Evolutionary conservation across 306 rosid species (phyloP).

Genomic region (Prinsepia uniflora): DNA sequence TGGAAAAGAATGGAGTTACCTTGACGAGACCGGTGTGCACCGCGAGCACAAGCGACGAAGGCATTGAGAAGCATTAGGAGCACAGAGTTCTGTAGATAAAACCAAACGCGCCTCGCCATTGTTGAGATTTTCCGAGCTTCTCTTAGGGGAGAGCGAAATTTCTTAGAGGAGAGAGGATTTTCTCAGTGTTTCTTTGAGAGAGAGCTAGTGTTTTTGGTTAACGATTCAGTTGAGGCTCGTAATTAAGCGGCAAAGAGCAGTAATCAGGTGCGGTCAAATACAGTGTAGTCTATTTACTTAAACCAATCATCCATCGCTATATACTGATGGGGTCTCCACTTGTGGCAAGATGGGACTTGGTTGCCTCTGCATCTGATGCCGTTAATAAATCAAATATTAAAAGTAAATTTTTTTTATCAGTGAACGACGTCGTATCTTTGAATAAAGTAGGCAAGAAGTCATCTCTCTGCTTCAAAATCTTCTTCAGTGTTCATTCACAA

Average conservation of each 20-base stretch:
- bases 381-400: not conserved
- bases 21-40: conserved; percentile 13
- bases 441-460: not conserved
- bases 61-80: conserved; percentile 18
- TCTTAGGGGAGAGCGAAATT: conserved; percentile 7
- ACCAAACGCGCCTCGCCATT: conserved; percentile 20
- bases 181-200: conserved; percentile 21
- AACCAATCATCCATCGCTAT: not conserved
- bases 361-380: not conserved
- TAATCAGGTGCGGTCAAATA: not conserved
- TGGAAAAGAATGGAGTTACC: conserved; percentile 22
- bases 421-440: not conserved
- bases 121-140: conserved; percentile 11
- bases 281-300: too few relatives aligned
- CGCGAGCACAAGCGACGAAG: not conserved
- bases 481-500: too few relatives aligned
- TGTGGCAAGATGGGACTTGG: not conserved
- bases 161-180: conserved; percentile 8
- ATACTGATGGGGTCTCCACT: not conserved
- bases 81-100: not conserved
- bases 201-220: not conserved
- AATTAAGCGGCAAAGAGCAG: conserved; percentile 10
- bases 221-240: conserved; percentile 2
- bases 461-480: not conserved
- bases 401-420: not conserved